Evolutionary conservation across 2,329 filamentous ascomycete species (phyloP), one percentile per base, ranked within the genome.

Genomic region (Fusarium pseudograminearum): DNA sequence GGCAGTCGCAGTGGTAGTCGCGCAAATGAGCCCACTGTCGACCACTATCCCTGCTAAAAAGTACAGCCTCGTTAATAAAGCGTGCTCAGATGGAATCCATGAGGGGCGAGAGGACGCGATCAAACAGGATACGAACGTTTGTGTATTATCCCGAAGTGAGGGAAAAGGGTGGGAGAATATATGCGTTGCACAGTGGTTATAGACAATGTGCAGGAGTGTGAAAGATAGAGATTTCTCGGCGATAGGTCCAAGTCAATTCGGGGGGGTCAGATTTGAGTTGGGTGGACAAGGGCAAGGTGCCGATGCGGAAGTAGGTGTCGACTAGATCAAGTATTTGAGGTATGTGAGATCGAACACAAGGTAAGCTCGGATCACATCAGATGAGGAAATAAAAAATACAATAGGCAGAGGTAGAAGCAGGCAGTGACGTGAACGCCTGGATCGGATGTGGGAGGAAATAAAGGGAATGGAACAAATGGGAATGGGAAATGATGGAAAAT

Each of bases 11-110:
- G 41, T 57, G 33, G 48, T 59, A 53, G 67, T 67, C 50, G 63
- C 58, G 71, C 56, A 62, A 72, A 72, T 74, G 70, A 73, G 71
- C 69, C 67, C 64, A 73, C 60, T 57, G 70, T 44, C 38, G 34
- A 57, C 51, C 54, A 45, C 41, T 61, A 61, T 67, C 71, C 71
- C 67, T 72, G 64, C 48, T 64, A 55, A 59, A 40, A 41, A 66
- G 40, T 40, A 56, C 61, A 57, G 41, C 48, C 56, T 69, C 48
- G 46, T 65, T 42, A 57, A 56, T 41, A 48, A 48, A 46, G 34
- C 57, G 61, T 58, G 31, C 53, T 63, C 41, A 33, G 24, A 47
- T 46, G 38, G 48, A 34, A 61, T 50, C 53, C 36, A 36, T 26
- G 44, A 57, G 47, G n/a, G 48, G 41, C 34, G 30, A 41, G 45